These are phyloP conservation scores for Leucosporidium creatinivorum DNA, from an alignment of 768 basidiomycete genomes.

Conservation along the genomic window DNA sequence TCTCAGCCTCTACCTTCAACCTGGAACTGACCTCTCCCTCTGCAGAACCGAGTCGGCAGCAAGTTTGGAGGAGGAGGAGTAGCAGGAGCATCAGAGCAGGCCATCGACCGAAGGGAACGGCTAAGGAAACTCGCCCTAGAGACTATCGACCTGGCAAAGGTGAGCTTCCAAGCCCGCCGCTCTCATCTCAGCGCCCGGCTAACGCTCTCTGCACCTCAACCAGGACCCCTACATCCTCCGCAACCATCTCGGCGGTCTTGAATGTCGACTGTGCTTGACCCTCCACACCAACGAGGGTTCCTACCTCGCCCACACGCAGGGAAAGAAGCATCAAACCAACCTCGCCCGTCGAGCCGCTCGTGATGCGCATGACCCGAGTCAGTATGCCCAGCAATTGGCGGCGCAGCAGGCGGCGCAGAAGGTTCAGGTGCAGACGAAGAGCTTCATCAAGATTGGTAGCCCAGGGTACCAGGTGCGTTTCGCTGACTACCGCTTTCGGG, in stretches of 20 bases:
- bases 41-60: conserved; percentile 84
- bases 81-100: conserved; percentile 87
- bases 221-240: conserved; percentile 97
- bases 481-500: neutral
- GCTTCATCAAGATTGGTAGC: conserved; percentile 93
- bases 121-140: conserved; percentile 64
- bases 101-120: conserved; percentile 90
- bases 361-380: conserved; percentile 86
- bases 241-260: conserved; percentile 94
- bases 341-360: conserved; percentile 93
- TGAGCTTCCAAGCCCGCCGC: conserved; percentile 39
- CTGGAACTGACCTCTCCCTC: neutral
- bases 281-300: conserved; percentile 99
- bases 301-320: conserved; percentile 97
- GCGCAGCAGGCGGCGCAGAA: conserved; percentile 23
- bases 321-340: conserved; percentile 99
- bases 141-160: conserved; percentile 62
- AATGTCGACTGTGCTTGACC: conserved; percentile 95
- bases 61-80: conserved; percentile 96
- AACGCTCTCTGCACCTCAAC: conserved; percentile 3
- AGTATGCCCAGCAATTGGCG: conserved; percentile 56
- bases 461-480: conserved; percentile 60
- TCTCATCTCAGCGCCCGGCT: neutral
- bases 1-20: neutral
- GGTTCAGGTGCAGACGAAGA: conserved; percentile 69